phyloP scores from a whole-genome alignment of 306 rosid genomes.

The Calophaca sinica region DNA sequence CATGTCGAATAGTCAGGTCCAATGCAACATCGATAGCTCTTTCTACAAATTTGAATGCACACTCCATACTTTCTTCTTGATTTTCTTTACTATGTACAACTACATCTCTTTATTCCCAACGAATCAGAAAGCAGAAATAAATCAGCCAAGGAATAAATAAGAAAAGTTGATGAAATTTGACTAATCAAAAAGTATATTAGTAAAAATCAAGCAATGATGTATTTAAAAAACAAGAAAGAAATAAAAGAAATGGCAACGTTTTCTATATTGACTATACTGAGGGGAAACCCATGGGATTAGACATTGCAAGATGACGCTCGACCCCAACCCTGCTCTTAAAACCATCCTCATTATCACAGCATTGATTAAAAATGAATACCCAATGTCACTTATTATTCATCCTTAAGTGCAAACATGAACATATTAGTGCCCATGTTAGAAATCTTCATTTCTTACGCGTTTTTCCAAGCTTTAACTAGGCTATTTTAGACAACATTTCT shows the following conservation, averaged over 20 bases:
- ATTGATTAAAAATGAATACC: too few relatives aligned
- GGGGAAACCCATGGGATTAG: neutral
- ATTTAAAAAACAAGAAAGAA: neutral
- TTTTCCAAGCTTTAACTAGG: too few relatives aligned
- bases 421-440: too few relatives aligned
- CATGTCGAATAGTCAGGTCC: conserved; percentile 10
- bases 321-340: neutral
- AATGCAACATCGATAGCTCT: conserved; percentile 2
- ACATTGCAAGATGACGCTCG: neutral
- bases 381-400: too few relatives aligned
- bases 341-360: neutral
- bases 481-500: too few relatives aligned
- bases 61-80: conserved; percentile 14
- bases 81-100: neutral
- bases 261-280: neutral
- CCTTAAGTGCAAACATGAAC: too few relatives aligned
- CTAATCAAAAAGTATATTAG: neutral
- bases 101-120: conserved; percentile 13
- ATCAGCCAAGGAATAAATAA: neutral
- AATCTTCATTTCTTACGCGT: too few relatives aligned
- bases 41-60: neutral
- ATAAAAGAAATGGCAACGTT: neutral
- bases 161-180: neutral
- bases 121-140: neutral
- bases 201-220: neutral